Evolutionary conservation across 2,329 filamentous ascomycete species (phyloP), one percentile per base, ranked within the genome.

Genomic region (Pseudocercospora macadamiae): DNA sequence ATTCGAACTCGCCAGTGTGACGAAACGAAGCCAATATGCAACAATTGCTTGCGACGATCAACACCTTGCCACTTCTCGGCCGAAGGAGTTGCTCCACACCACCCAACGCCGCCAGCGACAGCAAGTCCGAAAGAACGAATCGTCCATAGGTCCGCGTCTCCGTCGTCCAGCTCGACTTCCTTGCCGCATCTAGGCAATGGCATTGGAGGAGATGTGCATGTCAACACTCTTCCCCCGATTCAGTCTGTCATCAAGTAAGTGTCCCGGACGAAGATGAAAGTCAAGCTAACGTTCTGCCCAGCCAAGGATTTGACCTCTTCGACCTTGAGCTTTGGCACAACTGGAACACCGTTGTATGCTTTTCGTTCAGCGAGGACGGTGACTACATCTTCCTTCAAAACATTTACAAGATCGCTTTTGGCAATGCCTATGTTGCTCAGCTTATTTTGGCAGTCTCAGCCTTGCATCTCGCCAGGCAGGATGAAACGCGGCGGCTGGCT

Each of bases 271-370:
- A n/a, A n/a, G n/a, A n/a, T n/a, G n/a, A n/a, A n/a, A n/a, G n/a
- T n/a, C n/a, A n/a, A n/a, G n/a, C n/a, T n/a, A n/a, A n/a, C n/a
- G n/a, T n/a, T n/a, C n/a, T n/a, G n/a, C n/a, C n/a, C n/a, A n/a
- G n/a, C n/a, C n/a, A n/a, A n/a, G n/a, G n/a, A n/a, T 58, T 65
- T 9, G 60, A 65, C 25, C 39, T 64, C 7, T 57, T 62, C 8
- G 64, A 68, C 44, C 34, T 68, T 7, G 59, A 66, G 36, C 44
- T 68, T 10, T 57, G 60, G 52, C 56, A 65, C 23, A 57, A 68
- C 45, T 63, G 54, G 58, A 34, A 61, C 10, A 61, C 59, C 4
- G 51, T 49, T 8, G 59, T 58, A 30, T 55, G 39, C 52, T 30
- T 47, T 39, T 54, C 54, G 14, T 56, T 64, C 3, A 44, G 57